Evolutionary conservation across 129 eudicot genomes (phyloP), one percentile per base, ranked within the genome.

Genomic region (Silybum marianum): DNA sequence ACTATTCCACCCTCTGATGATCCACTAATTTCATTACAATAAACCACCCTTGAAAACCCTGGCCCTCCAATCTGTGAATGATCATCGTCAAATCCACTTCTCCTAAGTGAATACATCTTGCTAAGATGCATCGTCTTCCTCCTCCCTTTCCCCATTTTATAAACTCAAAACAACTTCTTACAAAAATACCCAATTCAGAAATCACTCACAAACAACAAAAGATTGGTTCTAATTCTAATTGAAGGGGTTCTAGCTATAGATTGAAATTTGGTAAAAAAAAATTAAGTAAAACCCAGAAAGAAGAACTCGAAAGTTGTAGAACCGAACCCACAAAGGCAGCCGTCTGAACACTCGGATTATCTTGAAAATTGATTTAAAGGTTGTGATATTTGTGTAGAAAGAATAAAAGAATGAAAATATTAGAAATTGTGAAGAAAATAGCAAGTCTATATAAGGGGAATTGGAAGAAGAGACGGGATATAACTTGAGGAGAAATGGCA

Each of bases 41-140:
- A 75, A 24, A 91, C 87, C 23, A 85, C 76, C 83, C 96, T 86
- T 9, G 93, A 89, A 66, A 83, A 89, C 32, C 96, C 93, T 10
- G 93, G 88, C 4, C 89, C 88, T 72, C 92, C 92, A 75, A 86
- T 84, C 11, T 78, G 87, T 8, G 88, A 80, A 68, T 83, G 89
- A 44, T 86, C 86, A 9, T 81, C 84, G n/a, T 69, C 78, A 28
- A 82, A 84, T 7, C 54, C 84, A 60, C 25, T 60, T 70, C 76
- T 78, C 74, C 84, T 36, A 62, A 48, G 16, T 63, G 80, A 74
- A 26, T 78, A 78, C 72, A 84, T 46, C 75, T 74, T 86, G 71
- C 92, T 81, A 4, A 85, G 75, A 46, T 73, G 88, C 82, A 83
- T 76, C 76, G 79, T 78, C 32, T 86, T 89, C 69, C 72, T 84